Percentiles rank a stretch among this genome's conserved stretches.
phyloP scores from a whole-genome alignment of 2,329 filamentous ascomycete genomes.

The Sporothrix humicola region DNA sequence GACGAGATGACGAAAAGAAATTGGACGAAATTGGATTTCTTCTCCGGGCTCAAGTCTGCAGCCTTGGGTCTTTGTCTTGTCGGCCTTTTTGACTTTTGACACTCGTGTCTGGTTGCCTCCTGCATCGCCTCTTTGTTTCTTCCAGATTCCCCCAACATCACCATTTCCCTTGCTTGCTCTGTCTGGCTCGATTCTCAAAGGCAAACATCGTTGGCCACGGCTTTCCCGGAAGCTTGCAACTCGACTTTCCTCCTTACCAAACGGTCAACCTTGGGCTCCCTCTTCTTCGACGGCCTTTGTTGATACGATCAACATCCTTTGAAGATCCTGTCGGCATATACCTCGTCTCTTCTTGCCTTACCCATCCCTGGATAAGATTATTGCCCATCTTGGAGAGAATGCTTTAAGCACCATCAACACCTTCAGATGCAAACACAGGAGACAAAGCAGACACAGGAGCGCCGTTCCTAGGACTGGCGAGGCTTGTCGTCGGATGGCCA shows the following conservation, averaged over 20 bases:
- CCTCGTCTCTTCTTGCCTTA: no score
- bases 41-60: not conserved
- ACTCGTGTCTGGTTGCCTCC: not conserved
- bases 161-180: not conserved
- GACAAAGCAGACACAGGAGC: not conserved
- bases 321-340: no score
- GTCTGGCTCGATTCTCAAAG: not conserved
- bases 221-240: no score
- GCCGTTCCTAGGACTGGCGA: conserved; percentile 6
- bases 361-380: not conserved
- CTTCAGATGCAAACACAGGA: conserved; percentile 5
- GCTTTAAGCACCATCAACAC: not conserved
- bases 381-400: not conserved
- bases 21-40: not conserved
- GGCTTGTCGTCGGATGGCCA: conserved; percentile 25
- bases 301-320: no score
- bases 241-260: no score
- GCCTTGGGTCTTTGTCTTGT: not conserved
- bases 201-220: not conserved
- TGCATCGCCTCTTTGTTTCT: conserved; percentile 9
- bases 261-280: not conserved
- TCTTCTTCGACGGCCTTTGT: not conserved
- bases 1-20: not conserved
- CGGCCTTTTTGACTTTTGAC: not conserved
- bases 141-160: not conserved